Evolutionary conservation across 805 yeast genomes (phyloP).

Genomic region (Yarrowia divulgata): DNA sequence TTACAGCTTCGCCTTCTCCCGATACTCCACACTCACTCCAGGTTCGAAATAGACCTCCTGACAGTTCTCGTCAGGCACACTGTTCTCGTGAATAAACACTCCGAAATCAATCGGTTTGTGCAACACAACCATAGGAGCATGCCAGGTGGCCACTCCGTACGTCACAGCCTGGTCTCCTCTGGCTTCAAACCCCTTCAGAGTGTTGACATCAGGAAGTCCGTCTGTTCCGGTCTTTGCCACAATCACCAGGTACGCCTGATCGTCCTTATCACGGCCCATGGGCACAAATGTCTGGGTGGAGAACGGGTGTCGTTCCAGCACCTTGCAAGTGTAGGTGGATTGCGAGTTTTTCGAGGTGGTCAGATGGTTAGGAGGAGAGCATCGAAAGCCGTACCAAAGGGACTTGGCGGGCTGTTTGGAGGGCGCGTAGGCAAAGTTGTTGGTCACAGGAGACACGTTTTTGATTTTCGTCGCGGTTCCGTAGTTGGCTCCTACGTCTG

Average conservation of each 20-base stretch:
- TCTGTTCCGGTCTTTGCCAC: slow-evolving; percentile 66
- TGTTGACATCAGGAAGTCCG: slow-evolving; percentile 66
- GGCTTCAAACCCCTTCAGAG: slow-evolving; percentile 73
- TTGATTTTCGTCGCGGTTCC: slow-evolving; percentile 89
- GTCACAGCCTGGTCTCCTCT: slow-evolving; percentile 89
- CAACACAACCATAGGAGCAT: slow-evolving; percentile 93
- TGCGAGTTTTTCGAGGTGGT: slow-evolving; percentile 46
- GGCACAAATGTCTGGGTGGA: slow-evolving; percentile 93
- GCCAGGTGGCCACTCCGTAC: slow-evolving; percentile 88
- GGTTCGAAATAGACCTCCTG: slow-evolving; percentile 70
- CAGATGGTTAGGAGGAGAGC: slow-evolving; percentile 75
- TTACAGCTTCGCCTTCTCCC: slow-evolving; percentile 14
- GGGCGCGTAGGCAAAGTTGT: slow-evolving; percentile 58
- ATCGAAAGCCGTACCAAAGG: slow-evolving; percentile 83
- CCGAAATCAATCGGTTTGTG: slow-evolving; percentile 78
- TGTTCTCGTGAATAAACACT: slow-evolving; percentile 87
- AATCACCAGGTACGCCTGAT: slow-evolving; percentile 74
- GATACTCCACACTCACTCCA: slow-evolving; percentile 3
- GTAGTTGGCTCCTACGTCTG: slow-evolving; percentile 72
- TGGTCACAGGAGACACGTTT: slow-evolving; percentile 72
- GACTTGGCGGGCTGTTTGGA: slow-evolving; percentile 61
- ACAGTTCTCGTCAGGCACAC: slow-evolving; percentile 78
- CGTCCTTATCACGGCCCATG: slow-evolving; percentile 66
- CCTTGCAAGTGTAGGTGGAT: slow-evolving; percentile 60
- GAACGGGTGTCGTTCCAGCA: slow-evolving; percentile 88